A percentile compares a stretch with the other conserved stretches of the same genome.
phyloP scores from a whole-genome alignment of 192 early-diverging fungal species.

The Rhizophagus prolifer region DNA sequence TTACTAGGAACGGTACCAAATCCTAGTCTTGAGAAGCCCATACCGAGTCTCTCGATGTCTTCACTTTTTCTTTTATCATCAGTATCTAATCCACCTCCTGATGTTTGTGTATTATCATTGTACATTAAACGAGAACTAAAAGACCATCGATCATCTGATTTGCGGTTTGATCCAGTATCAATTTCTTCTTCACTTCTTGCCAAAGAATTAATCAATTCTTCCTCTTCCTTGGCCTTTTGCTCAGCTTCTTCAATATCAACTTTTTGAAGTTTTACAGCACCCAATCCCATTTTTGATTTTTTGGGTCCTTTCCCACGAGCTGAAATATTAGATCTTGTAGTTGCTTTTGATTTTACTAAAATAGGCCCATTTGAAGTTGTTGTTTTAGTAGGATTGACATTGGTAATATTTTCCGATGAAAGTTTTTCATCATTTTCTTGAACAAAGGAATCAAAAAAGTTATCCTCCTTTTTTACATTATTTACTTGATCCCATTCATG shows the following conservation, averaged over 20 bases:
- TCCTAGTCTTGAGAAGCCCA: slow-evolving; percentile 68
- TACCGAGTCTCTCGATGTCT: slow-evolving; percentile 63
- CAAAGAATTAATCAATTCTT: slow-evolving; percentile 51
- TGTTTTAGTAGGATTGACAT: background rate
- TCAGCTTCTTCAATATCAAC: slow-evolving; percentile 93
- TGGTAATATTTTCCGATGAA: background rate
- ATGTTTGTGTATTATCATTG: slow-evolving; percentile 3
- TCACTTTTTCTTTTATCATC: slow-evolving; percentile 35
- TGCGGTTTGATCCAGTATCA: background rate
- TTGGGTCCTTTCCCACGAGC: slow-evolving; percentile 32
- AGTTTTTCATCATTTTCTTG: slow-evolving; percentile 7
- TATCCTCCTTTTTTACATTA: slow-evolving; percentile 9
- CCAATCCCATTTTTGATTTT: slow-evolving; percentile 72
- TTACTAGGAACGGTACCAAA: slow-evolving; percentile 47
- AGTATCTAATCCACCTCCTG: background rate
- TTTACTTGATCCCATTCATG: slow-evolving; percentile 7
- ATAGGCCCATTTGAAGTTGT: background rate
- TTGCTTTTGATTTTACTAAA: slow-evolving; percentile 3
- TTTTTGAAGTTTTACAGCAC: slow-evolving; percentile 83
- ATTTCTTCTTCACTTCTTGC: slow-evolving; percentile 50
- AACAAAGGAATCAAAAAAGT: slow-evolving; percentile 28
- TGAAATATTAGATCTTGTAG: slow-evolving; percentile 22
- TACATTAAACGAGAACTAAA: slow-evolving; percentile 29
- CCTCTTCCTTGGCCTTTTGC: slow-evolving; percentile 82
- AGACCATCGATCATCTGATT: slow-evolving; percentile 3